phyloP scores from a whole-genome alignment of 2,329 filamentous ascomycete genomes.

The Ophiostoma perfectum region DNA sequence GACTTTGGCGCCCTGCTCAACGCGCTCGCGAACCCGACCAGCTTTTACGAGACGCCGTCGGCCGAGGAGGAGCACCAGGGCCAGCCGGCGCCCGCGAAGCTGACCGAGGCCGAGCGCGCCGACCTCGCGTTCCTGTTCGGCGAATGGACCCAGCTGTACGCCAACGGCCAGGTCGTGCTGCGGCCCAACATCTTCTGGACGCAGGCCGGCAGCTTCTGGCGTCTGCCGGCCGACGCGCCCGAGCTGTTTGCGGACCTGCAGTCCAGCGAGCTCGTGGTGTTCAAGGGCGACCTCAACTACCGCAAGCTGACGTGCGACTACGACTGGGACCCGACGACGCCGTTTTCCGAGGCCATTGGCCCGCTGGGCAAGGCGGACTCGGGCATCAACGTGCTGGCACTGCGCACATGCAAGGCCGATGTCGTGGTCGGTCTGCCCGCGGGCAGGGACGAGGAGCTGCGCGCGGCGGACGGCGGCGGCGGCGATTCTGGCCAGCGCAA shows the following conservation, averaged over 20 bases:
- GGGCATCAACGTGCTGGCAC: conserved; percentile 75
- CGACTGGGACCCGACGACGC: conserved; percentile 79
- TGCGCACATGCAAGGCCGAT: conserved; percentile 95
- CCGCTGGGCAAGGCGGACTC: conserved; percentile 74
- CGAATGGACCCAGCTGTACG: conserved; percentile 74
- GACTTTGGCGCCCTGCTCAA: conserved; percentile 81
- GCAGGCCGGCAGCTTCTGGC: conserved; percentile 79
- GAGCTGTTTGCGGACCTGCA: conserved; percentile 72
- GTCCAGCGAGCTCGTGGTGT: conserved; percentile 79
- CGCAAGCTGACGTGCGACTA: conserved; percentile 81
- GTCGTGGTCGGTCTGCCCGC: conserved; percentile 81
- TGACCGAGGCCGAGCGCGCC: conserved; percentile 61
- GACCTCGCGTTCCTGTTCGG: conserved; percentile 72
- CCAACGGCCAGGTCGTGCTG: conserved; percentile 75
- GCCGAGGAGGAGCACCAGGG: conserved; percentile 60
- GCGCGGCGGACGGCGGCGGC: conserved; percentile 60
- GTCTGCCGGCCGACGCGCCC: conserved; percentile 64
- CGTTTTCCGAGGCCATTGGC: conserved; percentile 78
- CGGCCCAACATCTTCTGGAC: conserved; percentile 92
- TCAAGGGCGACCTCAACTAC: conserved; percentile 98
- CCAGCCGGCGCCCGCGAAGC: conserved; percentile 52
- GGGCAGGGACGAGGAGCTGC: conserved; percentile 75
- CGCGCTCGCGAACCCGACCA: conserved; percentile 68
- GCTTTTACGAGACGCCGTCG: conserved; percentile 71
- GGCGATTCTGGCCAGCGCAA: conserved; percentile 66